Conservation (phyloP, 768 basidiomycete genomes). For the Mycena galericulata region DNA sequence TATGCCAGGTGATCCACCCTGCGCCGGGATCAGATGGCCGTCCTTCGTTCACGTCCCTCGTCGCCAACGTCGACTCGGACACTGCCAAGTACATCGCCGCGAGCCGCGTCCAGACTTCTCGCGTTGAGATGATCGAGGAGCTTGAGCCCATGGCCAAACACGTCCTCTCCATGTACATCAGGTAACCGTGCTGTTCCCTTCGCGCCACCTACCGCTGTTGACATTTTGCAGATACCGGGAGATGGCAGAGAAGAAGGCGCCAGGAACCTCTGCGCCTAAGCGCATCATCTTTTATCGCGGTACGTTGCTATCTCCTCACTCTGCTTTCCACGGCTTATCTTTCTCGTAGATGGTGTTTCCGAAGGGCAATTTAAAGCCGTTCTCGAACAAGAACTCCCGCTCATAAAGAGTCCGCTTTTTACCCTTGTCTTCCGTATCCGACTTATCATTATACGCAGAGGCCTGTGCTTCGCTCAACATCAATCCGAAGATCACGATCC, state of each 20-base stretch:
- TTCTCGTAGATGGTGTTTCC: conserved; percentile 63
- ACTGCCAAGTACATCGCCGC: conserved; percentile 77
- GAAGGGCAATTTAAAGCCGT: conserved; percentile 66
- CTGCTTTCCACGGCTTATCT: conserved; percentile 18
- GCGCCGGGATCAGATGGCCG: conserved; percentile 82
- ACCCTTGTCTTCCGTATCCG: conserved; percentile 12
- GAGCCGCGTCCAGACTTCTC: conserved; percentile 25
- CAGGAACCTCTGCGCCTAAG: conserved; percentile 60
- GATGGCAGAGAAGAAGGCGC: conserved; percentile 63
- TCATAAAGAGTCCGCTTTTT: conserved; percentile 62
- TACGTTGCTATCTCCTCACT: conserved; percentile 42
- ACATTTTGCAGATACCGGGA: conserved; percentile 55
- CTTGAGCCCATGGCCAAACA: conserved; percentile 50
- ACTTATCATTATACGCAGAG: conserved; percentile 54
- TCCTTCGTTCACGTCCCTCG: conserved; percentile 85
- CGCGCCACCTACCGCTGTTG: too few species aligned
- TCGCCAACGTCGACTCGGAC: conserved; percentile 83
- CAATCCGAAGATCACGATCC: conserved; percentile 75
- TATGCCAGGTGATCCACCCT: conserved; percentile 74
- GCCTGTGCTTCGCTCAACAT: conserved; percentile 71
- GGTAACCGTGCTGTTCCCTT: neutral
- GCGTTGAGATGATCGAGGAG: conserved; percentile 41
- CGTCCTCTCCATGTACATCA: conserved; percentile 66
- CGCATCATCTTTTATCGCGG: conserved; percentile 84
- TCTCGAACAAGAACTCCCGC: conserved; percentile 69